Evolutionary conservation across 768 basidiomycete genomes (phyloP).

Genomic region (Gloeostereum incarnatum): DNA sequence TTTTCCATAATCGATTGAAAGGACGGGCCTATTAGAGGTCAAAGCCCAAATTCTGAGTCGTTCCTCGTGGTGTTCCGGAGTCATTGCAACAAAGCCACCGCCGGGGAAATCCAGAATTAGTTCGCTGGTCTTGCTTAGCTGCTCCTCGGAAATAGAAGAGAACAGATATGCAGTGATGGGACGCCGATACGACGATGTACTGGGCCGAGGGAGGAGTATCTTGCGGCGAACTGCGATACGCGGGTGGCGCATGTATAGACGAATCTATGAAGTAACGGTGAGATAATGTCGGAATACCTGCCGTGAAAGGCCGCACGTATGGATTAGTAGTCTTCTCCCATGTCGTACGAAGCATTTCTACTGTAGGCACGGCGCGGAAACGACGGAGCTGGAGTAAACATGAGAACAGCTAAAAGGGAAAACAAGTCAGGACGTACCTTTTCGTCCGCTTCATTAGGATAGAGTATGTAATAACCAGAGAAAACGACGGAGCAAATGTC

Average conservation of each 20-base stretch:
- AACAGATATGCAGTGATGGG: constrained; percentile 82
- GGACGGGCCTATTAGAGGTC: constrained; percentile 65
- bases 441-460: constrained; percentile 90
- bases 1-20: constrained; percentile 92
- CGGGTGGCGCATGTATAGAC: constrained; percentile 54
- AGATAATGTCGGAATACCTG: constrained; percentile 1
- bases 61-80: constrained; percentile 94
- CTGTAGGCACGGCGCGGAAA: constrained; percentile 87
- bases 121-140: constrained; percentile 62
- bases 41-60: constrained; percentile 81
- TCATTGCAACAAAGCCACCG: constrained; percentile 96
- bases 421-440: constrained; percentile 48
- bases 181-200: constrained; percentile 63
- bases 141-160: constrained; percentile 59
- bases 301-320: constrained; percentile 43
- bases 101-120: constrained; percentile 91
- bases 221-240: constrained; percentile 56
- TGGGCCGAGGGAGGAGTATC: constrained; percentile 77
- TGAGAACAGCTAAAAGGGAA: background rate
- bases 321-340: constrained; percentile 98
- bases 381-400: constrained; percentile 72
- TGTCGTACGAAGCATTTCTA: constrained; percentile 91
- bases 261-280: constrained; percentile 39
- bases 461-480: constrained; percentile 78
- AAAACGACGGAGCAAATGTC: constrained; percentile 84